Evolutionary conservation across 2,329 filamentous ascomycete genomes (phyloP), one percentile per base, ranked within the genome.

Genomic region (Pestalotiopsis sp.): DNA sequence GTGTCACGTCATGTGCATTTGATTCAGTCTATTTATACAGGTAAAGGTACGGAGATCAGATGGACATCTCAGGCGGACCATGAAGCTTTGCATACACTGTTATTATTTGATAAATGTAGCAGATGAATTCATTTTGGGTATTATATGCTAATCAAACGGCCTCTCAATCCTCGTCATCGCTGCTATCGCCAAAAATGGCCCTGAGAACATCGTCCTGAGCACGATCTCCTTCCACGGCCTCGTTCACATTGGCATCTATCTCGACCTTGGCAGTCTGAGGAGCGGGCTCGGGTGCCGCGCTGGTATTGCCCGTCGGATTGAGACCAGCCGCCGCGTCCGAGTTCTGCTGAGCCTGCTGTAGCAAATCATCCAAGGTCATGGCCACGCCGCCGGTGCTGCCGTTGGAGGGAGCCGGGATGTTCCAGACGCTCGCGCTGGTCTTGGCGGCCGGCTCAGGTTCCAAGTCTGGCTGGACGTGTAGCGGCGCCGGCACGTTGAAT

Each of bases 131-230:
- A 45, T n/a, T 23, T 12, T 52, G 45, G 45, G 45, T 62, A 62
- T 36, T 7, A 25, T n/a, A 25, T 59, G 25, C n/a, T 36, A 17
- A 20, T 14, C 13, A 36, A 17, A 5, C 14, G 2, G 23, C 12
- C 17, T 31, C 7, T 67, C 23, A 57, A 45, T 88, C 77, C 1
- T 78, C 77, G 83, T 94, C 91, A 74, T 94, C 92, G 72, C 92
- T 91, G 76, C 92, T 92, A 78, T 94, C 94, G 5, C 95, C 95
- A 86, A 98, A 98, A 38, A 98, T 94, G n/a, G 94, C 93, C 73
- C 89, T 93, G 75, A 98, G 94, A 0, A 98, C 91, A 58, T 92
- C 93, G 63, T 95, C 93, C 17, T 92, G 90, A 0, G 94, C 93
- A 67, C 89, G 87, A 74, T 90, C 85, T 0, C 87, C 91, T 76